Evolutionary conservation across 2,329 filamentous ascomycete species (phyloP).

Genomic region (Microcera coccophila): DNA sequence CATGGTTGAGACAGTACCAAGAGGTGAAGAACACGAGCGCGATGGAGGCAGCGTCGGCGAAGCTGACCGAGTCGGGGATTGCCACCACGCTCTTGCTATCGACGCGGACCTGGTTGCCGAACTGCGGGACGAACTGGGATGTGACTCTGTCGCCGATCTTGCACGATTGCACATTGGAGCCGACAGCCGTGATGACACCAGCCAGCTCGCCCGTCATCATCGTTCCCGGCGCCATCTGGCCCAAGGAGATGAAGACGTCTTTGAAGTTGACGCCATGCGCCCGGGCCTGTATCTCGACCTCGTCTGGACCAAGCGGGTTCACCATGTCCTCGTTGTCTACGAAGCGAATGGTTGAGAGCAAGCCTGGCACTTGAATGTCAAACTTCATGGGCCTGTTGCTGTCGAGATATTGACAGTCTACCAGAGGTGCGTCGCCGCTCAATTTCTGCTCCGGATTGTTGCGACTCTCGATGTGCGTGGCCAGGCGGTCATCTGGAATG

Average conservation of each 20-base stretch:
- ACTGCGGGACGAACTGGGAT: neutral
- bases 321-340: conserved; percentile 3
- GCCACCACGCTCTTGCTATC: neutral
- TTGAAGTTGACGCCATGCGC: neutral
- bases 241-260: neutral
- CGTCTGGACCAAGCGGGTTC: neutral
- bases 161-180: conserved; percentile 8
- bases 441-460: conserved; percentile 1
- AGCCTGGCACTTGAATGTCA: conserved; percentile 11
- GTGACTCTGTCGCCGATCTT: conserved; percentile 16
- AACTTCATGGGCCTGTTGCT: conserved; percentile 9
- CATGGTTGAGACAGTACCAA: conserved; percentile 2
- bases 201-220: neutral
- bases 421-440: conserved; percentile 9
- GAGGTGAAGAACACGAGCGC: neutral
- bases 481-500: conserved; percentile 1
- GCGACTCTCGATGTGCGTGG: neutral
- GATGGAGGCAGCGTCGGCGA: neutral
- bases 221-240: neutral
- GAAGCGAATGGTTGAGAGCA: conserved; percentile 13
- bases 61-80: neutral
- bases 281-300: neutral
- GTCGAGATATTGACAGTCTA: conserved; percentile 4
- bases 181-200: conserved; percentile 4
- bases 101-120: neutral